Base-by-base conservation (phyloP, 805 yeast species). In the Brettanomyces custersianus region DNA sequence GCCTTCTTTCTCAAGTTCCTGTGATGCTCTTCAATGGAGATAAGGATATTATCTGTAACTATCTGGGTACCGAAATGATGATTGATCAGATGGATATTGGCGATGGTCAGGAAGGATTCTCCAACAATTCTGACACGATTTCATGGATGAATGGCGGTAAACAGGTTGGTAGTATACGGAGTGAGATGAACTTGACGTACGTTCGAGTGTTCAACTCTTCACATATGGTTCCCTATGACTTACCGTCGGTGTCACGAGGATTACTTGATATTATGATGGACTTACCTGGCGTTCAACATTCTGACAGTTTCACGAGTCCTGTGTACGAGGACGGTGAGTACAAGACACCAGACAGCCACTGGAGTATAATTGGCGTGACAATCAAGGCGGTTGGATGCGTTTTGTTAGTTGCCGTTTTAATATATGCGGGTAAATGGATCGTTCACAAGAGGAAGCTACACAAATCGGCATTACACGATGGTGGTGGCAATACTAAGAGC, bases 171-270 rank as follows among this genome's bases (percentile, higher is more conserved):
- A 47, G 55, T 25, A 46, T 72, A 26, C 55, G 56, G 40, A 34
- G 57, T 15, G 88, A 77, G 33, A 67, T 84, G 43, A 84, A 85
- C 50, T 63, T 90, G 49, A 80, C 95, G 0, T 81, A 80, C 53
- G 75, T 83, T 22, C 74, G 75, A 39, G 74, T 90, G 2, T 72
- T 60, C 53, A 74, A 84, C 46, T 75, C 95, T 0, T 80, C 95
- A 4, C 97, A 92, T 53, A 90, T 92, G 97, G 92, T 87, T 19
- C 95, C 97, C 1, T 79, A 72, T 45, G 96, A 88, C 54, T 60
- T 73, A 35, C 82, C 92, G 2, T 74, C 68, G 31, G 67, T 72
- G 20, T 72, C 88, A 6, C 66, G 87, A 44, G 85, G 86, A 13
- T 58, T 88, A 41, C 60, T 87, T 28, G 87, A 85, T 48, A 41